A percentile compares a stretch with the other conserved stretches of the same genome.
Evolutionary conservation across 2,329 filamentous ascomycete genomes (phyloP).

Genomic region (Apiospora malaysiana): DNA sequence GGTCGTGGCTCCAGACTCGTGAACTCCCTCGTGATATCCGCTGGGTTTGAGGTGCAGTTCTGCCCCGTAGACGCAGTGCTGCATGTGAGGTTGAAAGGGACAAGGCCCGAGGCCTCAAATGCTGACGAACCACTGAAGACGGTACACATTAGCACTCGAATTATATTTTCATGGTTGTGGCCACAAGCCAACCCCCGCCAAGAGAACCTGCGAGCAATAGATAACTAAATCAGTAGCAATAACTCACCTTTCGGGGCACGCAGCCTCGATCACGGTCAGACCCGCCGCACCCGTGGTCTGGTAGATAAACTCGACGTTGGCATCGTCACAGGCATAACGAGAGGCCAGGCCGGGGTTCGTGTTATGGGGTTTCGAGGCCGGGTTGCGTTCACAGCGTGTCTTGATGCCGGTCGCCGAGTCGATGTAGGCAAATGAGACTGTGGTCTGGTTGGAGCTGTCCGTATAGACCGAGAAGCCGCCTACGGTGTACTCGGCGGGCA

Average conservation of each 20-base stretch:
- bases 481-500: slow-evolving; percentile 35
- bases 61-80: slow-evolving; percentile 5
- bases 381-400: slow-evolving; percentile 36
- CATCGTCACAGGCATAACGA: slow-evolving; percentile 36
- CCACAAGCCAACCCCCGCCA: not conserved
- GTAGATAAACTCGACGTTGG: slow-evolving; percentile 38
- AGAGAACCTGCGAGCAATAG: not conserved
- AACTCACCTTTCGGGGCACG: slow-evolving; percentile 36
- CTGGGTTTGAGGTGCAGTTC: slow-evolving; percentile 13
- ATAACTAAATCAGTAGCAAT: not conserved
- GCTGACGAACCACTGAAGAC: not conserved
- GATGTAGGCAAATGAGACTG: slow-evolving; percentile 34
- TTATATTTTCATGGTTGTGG: not conserved
- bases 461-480: slow-evolving; percentile 34
- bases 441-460: slow-evolving; percentile 29
- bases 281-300: slow-evolving; percentile 35
- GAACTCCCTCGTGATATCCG: slow-evolving; percentile 22
- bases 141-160: not conserved
- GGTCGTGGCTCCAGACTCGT: slow-evolving; percentile 21
- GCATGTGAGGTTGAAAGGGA: slow-evolving; percentile 22
- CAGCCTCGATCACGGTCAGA: slow-evolving; percentile 36
- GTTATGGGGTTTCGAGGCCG: slow-evolving; percentile 32
- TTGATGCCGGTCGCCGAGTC: slow-evolving; percentile 36
- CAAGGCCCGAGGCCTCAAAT: slow-evolving; percentile 32
- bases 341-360: slow-evolving; percentile 28